These are phyloP conservation scores for Polysphondylium violaceum DNA, from an alignment of 78 protist genomes.

Conservation along the genomic window DNA sequence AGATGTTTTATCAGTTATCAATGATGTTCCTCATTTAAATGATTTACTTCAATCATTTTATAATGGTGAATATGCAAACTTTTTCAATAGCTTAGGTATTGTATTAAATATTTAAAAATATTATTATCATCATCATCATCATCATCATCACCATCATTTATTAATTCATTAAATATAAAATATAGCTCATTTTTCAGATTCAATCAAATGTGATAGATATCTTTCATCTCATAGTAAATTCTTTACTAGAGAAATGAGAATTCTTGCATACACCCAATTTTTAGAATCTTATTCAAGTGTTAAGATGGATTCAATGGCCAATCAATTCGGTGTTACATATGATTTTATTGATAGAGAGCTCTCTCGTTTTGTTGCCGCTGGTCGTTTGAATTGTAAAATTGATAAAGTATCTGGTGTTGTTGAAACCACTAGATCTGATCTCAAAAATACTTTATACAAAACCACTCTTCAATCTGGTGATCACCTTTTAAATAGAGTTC, in stretches of 20 bases:
- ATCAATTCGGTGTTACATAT: conserved; percentile 91
- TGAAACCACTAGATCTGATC: conserved; percentile 94
- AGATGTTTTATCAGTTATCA: conserved; percentile 91
- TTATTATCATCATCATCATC: not conserved
- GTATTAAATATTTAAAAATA: not conserved
- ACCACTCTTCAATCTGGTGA: conserved; percentile 93
- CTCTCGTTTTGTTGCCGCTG: conserved; percentile 91
- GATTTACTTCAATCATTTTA: conserved; percentile 83
- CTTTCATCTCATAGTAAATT: conserved; percentile 87
- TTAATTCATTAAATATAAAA: not conserved
- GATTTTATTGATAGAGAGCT: conserved; percentile 93
- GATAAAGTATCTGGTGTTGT: conserved; percentile 95
- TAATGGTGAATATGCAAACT: conserved; percentile 90
- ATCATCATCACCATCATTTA: not conserved
- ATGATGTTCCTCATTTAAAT: conserved; percentile 71
- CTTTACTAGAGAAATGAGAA: conserved; percentile 94
- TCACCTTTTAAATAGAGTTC: conserved; percentile 94
- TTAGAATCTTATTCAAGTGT: conserved; percentile 95
- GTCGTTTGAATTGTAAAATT: conserved; percentile 93
- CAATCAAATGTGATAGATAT: conserved; percentile 78
- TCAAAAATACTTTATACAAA: conserved; percentile 91
- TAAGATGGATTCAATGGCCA: conserved; percentile 91
- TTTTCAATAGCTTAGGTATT: conserved; percentile 87
- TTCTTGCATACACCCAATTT: conserved; percentile 93
- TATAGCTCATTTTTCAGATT: conserved; percentile 83